phyloP scores from a whole-genome alignment of 2,329 filamentous ascomycete species.

The Colletotrichum gigasporum region DNA sequence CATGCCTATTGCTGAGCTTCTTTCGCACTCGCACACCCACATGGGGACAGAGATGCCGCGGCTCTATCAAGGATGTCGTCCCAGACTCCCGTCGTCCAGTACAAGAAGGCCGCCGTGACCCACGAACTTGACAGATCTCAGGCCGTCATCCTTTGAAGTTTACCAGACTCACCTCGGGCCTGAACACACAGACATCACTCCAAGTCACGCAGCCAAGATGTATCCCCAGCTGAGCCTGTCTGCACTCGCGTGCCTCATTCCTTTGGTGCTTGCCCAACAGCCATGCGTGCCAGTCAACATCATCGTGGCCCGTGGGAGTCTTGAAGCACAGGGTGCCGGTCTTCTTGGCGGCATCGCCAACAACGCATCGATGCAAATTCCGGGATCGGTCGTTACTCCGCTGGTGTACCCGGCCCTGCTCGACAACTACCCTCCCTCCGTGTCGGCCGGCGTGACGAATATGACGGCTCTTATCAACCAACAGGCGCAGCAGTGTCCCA shows the following conservation, averaged over 20 bases:
- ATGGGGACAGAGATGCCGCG: constrained; percentile 16
- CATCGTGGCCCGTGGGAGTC: constrained; percentile 49
- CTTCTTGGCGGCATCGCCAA: constrained; percentile 44
- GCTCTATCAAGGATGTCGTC: constrained; percentile 18
- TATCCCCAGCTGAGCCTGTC: constrained; percentile 11
- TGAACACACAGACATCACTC: background rate
- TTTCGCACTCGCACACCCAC: constrained; percentile 11
- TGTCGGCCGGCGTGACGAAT: constrained; percentile 42
- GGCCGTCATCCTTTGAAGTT: background rate
- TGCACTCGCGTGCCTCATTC: constrained; percentile 13
- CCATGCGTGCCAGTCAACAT: constrained; percentile 43
- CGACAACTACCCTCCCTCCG: constrained; percentile 45
- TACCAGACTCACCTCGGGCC: too few relatives aligned
- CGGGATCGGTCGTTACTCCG: constrained; percentile 44
- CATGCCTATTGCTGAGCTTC: background rate
- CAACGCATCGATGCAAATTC: constrained; percentile 41
- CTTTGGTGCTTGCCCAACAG: constrained; percentile 10
- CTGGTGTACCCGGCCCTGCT: constrained; percentile 52
- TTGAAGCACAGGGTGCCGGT: constrained; percentile 46
- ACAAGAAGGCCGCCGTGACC: constrained; percentile 19
- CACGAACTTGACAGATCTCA: background rate
- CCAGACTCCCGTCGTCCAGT: constrained; percentile 10
- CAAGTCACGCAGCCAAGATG: background rate
- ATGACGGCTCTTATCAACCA: constrained; percentile 41
- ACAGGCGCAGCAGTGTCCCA: constrained; percentile 47